phyloP scores from a whole-genome alignment of 2,329 filamentous ascomycete genomes.

The Stachybotrys echinatus region DNA sequence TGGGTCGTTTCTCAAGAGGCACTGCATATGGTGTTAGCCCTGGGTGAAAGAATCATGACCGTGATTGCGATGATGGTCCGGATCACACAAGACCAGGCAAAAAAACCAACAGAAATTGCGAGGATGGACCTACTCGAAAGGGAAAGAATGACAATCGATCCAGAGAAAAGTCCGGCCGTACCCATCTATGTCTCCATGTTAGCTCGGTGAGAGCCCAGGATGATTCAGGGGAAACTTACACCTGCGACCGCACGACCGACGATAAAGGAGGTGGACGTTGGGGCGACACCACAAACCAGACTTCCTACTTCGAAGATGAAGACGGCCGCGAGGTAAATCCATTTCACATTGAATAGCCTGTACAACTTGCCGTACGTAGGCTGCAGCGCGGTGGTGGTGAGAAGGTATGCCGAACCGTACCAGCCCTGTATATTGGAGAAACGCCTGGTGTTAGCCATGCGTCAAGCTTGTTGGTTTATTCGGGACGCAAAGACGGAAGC shows the following conservation, averaged over 20 bases:
- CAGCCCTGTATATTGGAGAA: conserved; percentile 30
- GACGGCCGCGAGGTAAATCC: conserved; percentile 34
- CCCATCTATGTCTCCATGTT: conserved; percentile 29
- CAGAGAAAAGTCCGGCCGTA: conserved; percentile 45
- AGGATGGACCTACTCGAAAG: conserved; percentile 26
- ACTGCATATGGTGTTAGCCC: conserved; percentile 23
- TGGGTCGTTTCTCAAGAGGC: conserved; percentile 47
- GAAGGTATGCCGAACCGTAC: conserved; percentile 45
- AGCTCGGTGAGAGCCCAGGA: conserved; percentile 1
- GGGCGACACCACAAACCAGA: conserved; percentile 37
- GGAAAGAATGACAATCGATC: conserved; percentile 41
- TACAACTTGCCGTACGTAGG: conserved; percentile 45
- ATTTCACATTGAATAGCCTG: conserved; percentile 44
- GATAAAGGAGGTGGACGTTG: conserved; percentile 42
- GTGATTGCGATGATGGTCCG: too few species aligned
- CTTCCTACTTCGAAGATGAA: conserved; percentile 40
- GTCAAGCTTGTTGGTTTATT: conserved; percentile 6
- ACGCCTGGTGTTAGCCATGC: neutral
- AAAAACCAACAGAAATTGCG: neutral
- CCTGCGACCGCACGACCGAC: conserved; percentile 47
- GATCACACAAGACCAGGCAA: too few species aligned
- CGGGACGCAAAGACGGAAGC: conserved; percentile 14
- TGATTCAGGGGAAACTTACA: conserved; percentile 13
- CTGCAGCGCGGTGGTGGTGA: conserved; percentile 44
- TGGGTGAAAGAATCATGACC: neutral